phyloP scores from a whole-genome alignment of 2,329 filamentous ascomycete genomes.

The Cryphonectria naterciae region DNA sequence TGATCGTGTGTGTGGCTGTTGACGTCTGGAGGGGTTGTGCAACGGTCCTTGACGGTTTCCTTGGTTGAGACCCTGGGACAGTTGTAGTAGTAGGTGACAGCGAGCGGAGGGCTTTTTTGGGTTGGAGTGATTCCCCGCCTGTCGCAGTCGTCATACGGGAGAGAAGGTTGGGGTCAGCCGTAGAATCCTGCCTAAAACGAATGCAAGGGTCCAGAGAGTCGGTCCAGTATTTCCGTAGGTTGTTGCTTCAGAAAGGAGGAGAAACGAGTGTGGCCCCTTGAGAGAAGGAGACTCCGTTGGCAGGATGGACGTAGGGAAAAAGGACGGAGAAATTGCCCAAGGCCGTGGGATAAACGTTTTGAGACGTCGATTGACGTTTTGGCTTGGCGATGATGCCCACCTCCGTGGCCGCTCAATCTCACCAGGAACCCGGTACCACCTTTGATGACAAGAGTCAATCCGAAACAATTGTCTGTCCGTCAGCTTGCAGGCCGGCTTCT shows the following conservation, averaged over 20 bases:
- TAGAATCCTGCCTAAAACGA: conserved; percentile 11
- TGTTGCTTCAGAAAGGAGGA: conserved; percentile 1
- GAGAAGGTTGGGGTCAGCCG: conserved; percentile 3
- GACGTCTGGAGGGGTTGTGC: neutral
- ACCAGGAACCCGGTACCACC: conserved; percentile 1
- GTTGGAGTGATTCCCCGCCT: conserved; percentile 19
- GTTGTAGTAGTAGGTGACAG: neutral
- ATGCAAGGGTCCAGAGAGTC: conserved; percentile 1
- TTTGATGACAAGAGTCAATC: neutral
- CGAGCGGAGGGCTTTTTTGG: conserved; percentile 14
- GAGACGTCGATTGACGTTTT: neutral
- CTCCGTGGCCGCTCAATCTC: conserved; percentile 1
- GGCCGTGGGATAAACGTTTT: neutral
- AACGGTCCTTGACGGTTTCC: conserved; percentile 16
- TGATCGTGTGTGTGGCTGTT: conserved; percentile 13
- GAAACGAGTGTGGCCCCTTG: neutral
- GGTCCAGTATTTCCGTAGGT: neutral
- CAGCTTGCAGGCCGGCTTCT: conserved; percentile 2
- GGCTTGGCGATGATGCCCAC: conserved; percentile 6
- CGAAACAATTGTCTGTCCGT: conserved; percentile 2
- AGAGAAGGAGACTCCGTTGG: neutral
- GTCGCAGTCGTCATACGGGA: conserved; percentile 25
- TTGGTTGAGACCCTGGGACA: conserved; percentile 20
- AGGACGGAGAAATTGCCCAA: conserved; percentile 2
- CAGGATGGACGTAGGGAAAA: neutral